A percentile compares a stretch with the other conserved stretches of the same genome.
phyloP scores from a whole-genome alignment of 176 grass and related monocot species.

The Bromus sterilis region DNA sequence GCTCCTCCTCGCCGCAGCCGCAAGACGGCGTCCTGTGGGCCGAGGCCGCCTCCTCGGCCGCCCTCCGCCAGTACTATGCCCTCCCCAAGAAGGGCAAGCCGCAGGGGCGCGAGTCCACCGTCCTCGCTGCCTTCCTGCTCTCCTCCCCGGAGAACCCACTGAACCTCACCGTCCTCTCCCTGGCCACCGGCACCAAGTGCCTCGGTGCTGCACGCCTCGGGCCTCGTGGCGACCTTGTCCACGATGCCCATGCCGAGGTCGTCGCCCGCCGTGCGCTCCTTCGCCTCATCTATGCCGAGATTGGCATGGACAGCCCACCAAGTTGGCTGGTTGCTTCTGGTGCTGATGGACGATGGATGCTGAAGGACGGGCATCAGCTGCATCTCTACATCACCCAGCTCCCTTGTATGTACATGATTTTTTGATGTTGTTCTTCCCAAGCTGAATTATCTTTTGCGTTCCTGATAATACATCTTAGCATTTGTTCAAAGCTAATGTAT shows the following conservation, averaged over 20 bases:
- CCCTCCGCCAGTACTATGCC: conserved; percentile 40
- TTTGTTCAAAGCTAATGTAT: neutral
- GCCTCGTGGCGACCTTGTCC: conserved; percentile 46
- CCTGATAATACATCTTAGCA: neutral
- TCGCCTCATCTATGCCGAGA: conserved; percentile 53
- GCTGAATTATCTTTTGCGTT: neutral
- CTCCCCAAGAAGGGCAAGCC: conserved; percentile 92
- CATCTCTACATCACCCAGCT: conserved; percentile 74
- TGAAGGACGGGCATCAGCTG: conserved; percentile 47
- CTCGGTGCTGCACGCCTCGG: conserved; percentile 55
- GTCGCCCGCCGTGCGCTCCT: conserved; percentile 72
- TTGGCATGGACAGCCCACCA: neutral
- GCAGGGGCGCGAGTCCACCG: conserved; percentile 75
- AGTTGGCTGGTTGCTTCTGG: conserved; percentile 32
- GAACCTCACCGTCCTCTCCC: conserved; percentile 27
- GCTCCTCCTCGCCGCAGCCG: conserved; percentile 2
- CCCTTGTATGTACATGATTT: conserved; percentile 36
- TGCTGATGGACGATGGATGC: conserved; percentile 26
- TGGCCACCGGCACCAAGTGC: conserved; percentile 89
- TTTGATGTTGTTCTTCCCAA: neutral
- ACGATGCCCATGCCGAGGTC: conserved; percentile 84
- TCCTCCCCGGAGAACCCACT: conserved; percentile 18
- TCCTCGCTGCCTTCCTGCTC: conserved; percentile 75
- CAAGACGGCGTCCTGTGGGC: conserved; percentile 23
- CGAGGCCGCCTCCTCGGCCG: conserved; percentile 21